Evolutionary conservation across 2,329 filamentous ascomycete genomes (phyloP).

Genomic region (Aspergillus caelatus): DNA sequence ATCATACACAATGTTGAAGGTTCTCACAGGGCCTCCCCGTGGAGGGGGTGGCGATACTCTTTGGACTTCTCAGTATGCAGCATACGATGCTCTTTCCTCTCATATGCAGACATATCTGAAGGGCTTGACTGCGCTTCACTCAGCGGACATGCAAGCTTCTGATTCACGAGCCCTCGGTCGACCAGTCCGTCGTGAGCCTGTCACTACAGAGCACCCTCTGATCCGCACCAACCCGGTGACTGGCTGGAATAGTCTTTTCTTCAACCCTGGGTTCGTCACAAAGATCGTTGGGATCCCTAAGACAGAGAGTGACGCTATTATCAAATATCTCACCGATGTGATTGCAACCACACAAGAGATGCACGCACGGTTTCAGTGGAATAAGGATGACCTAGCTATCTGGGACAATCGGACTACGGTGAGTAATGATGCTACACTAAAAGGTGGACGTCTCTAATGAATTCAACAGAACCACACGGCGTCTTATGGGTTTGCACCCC

Average conservation of each 20-base stretch:
- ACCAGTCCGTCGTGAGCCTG: conserved; percentile 54
- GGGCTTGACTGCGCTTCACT: conserved; percentile 59
- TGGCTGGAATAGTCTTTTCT: conserved; percentile 64
- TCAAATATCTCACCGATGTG: conserved; percentile 57
- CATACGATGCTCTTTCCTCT: conserved; percentile 59
- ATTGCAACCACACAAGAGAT: conserved; percentile 66
- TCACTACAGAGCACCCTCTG: conserved; percentile 60
- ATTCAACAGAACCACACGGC: conserved; percentile 54
- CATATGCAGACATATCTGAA: conserved; percentile 63
- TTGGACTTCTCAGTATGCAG: conserved; percentile 62
- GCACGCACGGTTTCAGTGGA: conserved; percentile 69
- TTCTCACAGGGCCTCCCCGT: conserved; percentile 56
- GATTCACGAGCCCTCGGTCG: conserved; percentile 55
- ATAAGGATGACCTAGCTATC: conserved; percentile 65
- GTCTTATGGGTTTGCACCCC: conserved; percentile 60
- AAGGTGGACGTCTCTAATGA: background rate
- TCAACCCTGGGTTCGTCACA: conserved; percentile 61
- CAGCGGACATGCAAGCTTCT: conserved; percentile 57
- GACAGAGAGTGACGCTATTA: conserved; percentile 56
- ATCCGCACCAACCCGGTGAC: conserved; percentile 64
- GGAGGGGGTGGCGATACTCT: conserved; percentile 61
- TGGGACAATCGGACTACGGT: conserved; percentile 68
- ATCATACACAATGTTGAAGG: conserved; percentile 59
- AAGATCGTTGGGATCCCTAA: conserved; percentile 63
- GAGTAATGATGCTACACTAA: conserved; percentile 19